These are phyloP conservation scores for Syzygium malaccense DNA, from an alignment of 441 rosid genomes.

Conservation along the genomic window DNA sequence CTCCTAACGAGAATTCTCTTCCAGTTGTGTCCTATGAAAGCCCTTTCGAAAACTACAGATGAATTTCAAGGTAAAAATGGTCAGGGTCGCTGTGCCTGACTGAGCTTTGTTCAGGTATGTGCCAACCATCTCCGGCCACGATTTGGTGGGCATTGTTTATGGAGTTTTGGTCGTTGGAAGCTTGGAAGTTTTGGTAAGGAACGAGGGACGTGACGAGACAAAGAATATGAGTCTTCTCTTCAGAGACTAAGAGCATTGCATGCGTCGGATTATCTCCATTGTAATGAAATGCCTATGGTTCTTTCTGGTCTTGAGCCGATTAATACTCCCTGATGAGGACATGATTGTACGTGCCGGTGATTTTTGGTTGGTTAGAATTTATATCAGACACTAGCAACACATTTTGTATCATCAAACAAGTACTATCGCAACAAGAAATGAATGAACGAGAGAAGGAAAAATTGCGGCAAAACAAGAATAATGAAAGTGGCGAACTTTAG, in stretches of 20 bases:
- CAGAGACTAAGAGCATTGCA: neutral
- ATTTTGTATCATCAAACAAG: neutral
- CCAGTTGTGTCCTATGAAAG: neutral
- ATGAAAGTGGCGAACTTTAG: neutral
- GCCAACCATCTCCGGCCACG: neutral
- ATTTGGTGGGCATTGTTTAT: neutral
- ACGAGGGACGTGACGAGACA: neutral
- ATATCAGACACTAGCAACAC: neutral
- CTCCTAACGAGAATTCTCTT: neutral
- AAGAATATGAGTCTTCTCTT: neutral
- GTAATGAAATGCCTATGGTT: neutral
- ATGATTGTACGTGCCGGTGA: neutral
- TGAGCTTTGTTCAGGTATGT: neutral
- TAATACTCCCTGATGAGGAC: neutral
- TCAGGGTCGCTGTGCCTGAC: fast-evolving
- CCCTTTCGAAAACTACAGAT: neutral
- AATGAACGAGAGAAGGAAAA: neutral
- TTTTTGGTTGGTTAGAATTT: neutral
- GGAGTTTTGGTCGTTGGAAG: neutral
- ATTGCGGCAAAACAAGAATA: neutral
- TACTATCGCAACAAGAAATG: neutral
- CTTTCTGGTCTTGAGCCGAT: neutral
- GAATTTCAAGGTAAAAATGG: neutral
- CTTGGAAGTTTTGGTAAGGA: neutral
- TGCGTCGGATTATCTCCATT: neutral